Evolutionary conservation across 305 asterid genomes (phyloP), one percentile per base, ranked within the genome.

Genomic region (Fraxinus xanthoxyloides): DNA sequence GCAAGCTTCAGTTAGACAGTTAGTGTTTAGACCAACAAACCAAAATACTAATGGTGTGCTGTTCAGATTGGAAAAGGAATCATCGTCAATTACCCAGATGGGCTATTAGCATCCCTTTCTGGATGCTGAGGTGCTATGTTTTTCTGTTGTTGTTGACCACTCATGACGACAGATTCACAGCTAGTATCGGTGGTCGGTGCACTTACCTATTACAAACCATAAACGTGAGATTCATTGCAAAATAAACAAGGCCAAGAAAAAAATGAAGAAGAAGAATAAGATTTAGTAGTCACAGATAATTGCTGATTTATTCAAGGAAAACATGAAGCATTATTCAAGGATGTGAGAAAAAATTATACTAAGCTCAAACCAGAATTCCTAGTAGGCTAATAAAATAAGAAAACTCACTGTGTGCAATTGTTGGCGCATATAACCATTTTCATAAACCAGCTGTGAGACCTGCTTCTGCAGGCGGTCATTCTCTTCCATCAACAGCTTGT

Each of bases 401-500:
- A 17, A 79, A 81, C 95, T 91, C 84, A 96, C 99, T 76, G 97
- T 89, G 82, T 90, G 90, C 54, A 93, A 51, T 82, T 94, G 94
- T 80, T 90, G 94, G 51, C 95, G 93, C 97, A 96, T 91, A 81
- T 75, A 93, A 51, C 98, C 98, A 79, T 96, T 96, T 72, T 95
- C 99, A 79, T 93, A 94, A 82, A 95, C 99, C 84, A 95, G 84
- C 26, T 93, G 97, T 0, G 99, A 93, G 80, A 95, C 97, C 85
- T 95, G 99, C 89, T 92, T 95, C 81, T 95, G 99, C 48, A 95
- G 89, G 59, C 98, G 97, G 85, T 96, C 99, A 46, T 94, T 96
- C 88, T 96, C 99, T 90, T 96, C 99, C 99, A 96, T 96, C 87
- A 96, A 87, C 88, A 96, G 89, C 92, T 94, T 96, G 85, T 96